Evolutionary conservation across 2,329 filamentous ascomycete genomes (phyloP), one percentile per base, ranked within the genome.

Genomic region (Chrysoporthe austroafricana): DNA sequence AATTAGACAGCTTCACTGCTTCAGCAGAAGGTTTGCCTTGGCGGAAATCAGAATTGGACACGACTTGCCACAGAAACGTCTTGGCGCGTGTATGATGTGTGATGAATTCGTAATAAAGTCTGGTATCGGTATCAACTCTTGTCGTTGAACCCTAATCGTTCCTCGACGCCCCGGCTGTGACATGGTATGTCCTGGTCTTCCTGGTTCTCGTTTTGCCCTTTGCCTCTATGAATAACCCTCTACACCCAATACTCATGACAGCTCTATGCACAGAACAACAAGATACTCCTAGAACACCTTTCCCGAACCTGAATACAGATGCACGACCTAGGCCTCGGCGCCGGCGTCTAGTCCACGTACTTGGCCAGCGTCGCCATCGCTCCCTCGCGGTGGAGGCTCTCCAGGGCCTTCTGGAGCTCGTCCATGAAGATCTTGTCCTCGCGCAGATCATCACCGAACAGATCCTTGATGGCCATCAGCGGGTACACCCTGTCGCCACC

Each of bases 401-500:
- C 78, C 78, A 85, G 80, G 1, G 82, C 82, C n/a, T 70, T 79
- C 64, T 80, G 78, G 26, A 85, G 74, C 74, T 84, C 80, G 59
- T 79, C 68, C 57, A 85, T 62, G 74, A 86, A 86, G 46, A 81
- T 74, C 77, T 83, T 71, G 74, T 85, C 82, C 57, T 60, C 65
- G 68, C 84, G 81, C 75, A 86, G 72, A 62, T 86, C 83, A 63
- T 85, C 83, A 74, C 84, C 84, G 62, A 86, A 86, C 1, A 86
- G 76, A 66, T 71, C 80, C 72, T 77, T 79, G 72, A 85, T 76
- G 75, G 77, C 79, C 2, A 86, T 79, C n/a, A 86, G 73, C 46
- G 76, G 72, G 13, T 68, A 52, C 0, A 84, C 83, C 69, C 79
- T 75, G 48, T 73, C 77, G 48, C 81, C 82, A 5, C 83, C 83